These are phyloP conservation scores for Trichophyton benhamiae DNA, from an alignment of 2,329 filamentous ascomycete genomes.

Conservation along the genomic window DNA sequence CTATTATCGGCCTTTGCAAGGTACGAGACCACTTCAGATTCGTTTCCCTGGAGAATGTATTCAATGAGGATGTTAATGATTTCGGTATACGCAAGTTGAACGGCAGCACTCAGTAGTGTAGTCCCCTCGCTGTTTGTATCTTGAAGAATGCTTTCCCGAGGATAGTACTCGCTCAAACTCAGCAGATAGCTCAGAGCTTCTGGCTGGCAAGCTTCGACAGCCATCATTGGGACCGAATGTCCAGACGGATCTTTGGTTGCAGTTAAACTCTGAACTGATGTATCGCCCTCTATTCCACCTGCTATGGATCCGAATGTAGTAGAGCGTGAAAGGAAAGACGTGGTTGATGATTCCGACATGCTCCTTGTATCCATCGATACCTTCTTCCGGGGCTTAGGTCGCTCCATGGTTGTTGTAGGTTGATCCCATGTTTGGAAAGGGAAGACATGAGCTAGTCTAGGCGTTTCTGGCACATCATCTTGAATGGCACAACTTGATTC, in stretches of 20 bases:
- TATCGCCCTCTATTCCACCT: constrained; percentile 70
- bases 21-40: constrained; percentile 52
- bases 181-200: constrained; percentile 70
- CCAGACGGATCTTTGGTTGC: constrained; percentile 52
- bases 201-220: constrained; percentile 58
- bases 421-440: constrained; percentile 61
- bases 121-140: constrained; percentile 86
- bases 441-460: constrained; percentile 66
- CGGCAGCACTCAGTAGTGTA: constrained; percentile 75
- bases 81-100: constrained; percentile 67
- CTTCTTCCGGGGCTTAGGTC: constrained; percentile 49
- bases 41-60: constrained; percentile 50
- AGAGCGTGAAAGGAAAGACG: constrained; percentile 69
- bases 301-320: constrained; percentile 63
- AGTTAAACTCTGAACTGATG: constrained; percentile 57
- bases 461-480: constrained; percentile 20
- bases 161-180: constrained; percentile 62
- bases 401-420: constrained; percentile 25
- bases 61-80: constrained; percentile 65
- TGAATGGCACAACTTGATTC: constrained; percentile 12
- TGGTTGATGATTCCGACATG: constrained; percentile 71
- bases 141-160: constrained; percentile 56
- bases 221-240: constrained; percentile 82
- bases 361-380: constrained; percentile 86
- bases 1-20: constrained; percentile 65